Evolutionary conservation across 108 stramenopile genomes (phyloP), one percentile per base, ranked within the genome.

Genomic region (Fragilaria crotonensis): DNA sequence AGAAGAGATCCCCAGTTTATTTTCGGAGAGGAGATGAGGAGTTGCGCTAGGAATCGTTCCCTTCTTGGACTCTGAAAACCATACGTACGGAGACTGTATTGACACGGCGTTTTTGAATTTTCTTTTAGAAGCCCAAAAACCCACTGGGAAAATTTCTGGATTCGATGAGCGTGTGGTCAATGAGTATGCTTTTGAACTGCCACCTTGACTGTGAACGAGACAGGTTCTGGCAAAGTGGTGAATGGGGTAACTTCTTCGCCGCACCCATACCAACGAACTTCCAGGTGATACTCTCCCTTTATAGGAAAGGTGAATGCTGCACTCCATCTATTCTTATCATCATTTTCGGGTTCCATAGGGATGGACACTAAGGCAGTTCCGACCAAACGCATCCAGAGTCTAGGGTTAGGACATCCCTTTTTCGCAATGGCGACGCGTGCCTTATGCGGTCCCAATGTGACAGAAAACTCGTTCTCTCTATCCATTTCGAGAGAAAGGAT

Each of bases 231-330:
- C 7, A 14, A 14, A 11, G 36, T 11, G 14, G 36, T 11, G 14
- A 11, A 41, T 14, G 7, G 11, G 36, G 36, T 41, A 41, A 41
- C 11, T 14, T 44, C 27, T 4, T 26, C 44, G 18, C 47, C 33
- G 36, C 75, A 76, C 2, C 70, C 75, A 41, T 63, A 59, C 60
- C 60, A 77, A 14, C 48, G 53, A 2, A 58, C 45, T 29, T 48
- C 53, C 0, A 77, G 21, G 20, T 19, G 45, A 49, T 64, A 77
- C 3, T 50, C 33, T 49, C 76, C 71, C 20, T 23, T 47, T 20
- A 76, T 36, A 1, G 76, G 76, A 0, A 77, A 45, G 3, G 47
- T 14, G 49, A 71, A 71, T 18, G 49, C 32, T 9, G 69, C 76
- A 22, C 18, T 45, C 74, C 74, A 75, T 36, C 27, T 4, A 33